These are phyloP conservation scores for Coemansia sp. DNA, from an alignment of 192 early-diverging fungal genomes.

Conservation along the genomic window DNA sequence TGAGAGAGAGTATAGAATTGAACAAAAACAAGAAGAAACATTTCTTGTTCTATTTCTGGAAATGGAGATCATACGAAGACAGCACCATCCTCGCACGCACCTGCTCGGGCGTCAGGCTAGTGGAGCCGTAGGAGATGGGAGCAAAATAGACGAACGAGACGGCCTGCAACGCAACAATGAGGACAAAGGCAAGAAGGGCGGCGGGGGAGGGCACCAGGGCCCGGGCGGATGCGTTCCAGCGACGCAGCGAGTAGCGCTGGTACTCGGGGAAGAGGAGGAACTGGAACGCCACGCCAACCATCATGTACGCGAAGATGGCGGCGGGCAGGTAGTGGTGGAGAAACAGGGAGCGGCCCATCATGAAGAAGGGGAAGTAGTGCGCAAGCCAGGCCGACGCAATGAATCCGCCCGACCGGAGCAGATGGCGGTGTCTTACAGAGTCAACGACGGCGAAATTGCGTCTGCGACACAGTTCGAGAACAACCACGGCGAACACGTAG, in stretches of 20 bases:
- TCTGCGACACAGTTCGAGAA: constrained; percentile 70
- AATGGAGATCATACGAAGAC: constrained; percentile 85
- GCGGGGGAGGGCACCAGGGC: constrained; percentile 35
- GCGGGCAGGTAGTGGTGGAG: constrained; percentile 83
- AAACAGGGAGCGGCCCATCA: constrained; percentile 72
- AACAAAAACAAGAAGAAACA: constrained; percentile 7
- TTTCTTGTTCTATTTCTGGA: constrained; percentile 48
- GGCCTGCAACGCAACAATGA: constrained; percentile 52
- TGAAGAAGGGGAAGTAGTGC: constrained; percentile 79
- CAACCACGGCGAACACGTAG: constrained; percentile 64
- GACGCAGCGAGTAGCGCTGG: constrained; percentile 39
- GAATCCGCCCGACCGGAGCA: constrained; percentile 59
- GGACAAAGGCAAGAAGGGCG: constrained; percentile 49
- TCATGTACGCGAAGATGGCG: constrained; percentile 73
- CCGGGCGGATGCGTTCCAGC: constrained; percentile 38
- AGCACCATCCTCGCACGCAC: constrained; percentile 71
- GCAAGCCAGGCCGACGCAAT: constrained; percentile 64
- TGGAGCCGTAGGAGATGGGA: constrained; percentile 85
- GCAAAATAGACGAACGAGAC: constrained; percentile 76
- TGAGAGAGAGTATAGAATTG: background rate
- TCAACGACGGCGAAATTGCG: constrained; percentile 69
- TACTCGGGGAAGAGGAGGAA: constrained; percentile 55
- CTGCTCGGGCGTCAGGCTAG: constrained; percentile 59
- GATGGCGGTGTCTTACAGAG: constrained; percentile 32
- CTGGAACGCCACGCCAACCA: constrained; percentile 61